Conservation (phyloP, 2,329 filamentous ascomycete species). For the Aspergillus costaricaensis region DNA sequence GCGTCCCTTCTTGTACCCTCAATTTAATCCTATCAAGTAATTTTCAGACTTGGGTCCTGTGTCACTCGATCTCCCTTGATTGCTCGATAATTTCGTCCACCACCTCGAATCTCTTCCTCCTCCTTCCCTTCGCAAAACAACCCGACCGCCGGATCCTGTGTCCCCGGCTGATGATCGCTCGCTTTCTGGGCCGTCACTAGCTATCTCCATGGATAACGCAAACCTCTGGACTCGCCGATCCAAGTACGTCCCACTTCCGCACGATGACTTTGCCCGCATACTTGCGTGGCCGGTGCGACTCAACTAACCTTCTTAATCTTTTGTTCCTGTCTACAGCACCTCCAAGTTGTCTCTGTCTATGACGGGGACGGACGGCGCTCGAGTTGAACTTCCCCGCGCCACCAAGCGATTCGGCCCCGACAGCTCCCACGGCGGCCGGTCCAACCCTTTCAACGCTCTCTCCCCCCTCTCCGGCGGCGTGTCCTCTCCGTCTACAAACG, state of each 20-base stretch:
- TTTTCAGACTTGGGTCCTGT: slow-evolving; percentile 4
- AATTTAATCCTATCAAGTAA: slow-evolving; percentile 5
- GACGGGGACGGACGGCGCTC: slow-evolving; percentile 58
- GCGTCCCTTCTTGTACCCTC: slow-evolving; percentile 13
- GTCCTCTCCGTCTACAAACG: slow-evolving; percentile 73
- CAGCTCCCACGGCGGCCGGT: slow-evolving; percentile 69
- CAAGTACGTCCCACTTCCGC: slow-evolving; percentile 42
- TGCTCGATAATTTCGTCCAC: not conserved
- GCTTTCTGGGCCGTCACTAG: slow-evolving; percentile 37
- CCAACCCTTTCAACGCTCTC: slow-evolving; percentile 76
- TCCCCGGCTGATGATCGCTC: slow-evolving; percentile 40
- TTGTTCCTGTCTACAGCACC: slow-evolving; percentile 55
- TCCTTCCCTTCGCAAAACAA: slow-evolving; percentile 8
- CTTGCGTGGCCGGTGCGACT: not conserved
- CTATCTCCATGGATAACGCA: slow-evolving; percentile 51
- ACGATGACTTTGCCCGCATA: slow-evolving; percentile 4
- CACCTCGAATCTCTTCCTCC: slow-evolving; percentile 14
- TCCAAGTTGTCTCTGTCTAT: slow-evolving; percentile 91
- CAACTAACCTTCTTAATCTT: slow-evolving; percentile 22
- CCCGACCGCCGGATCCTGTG: slow-evolving; percentile 7
- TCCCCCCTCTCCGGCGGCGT: slow-evolving; percentile 69
- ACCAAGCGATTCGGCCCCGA: slow-evolving; percentile 76
- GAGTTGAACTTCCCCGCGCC: slow-evolving; percentile 63
- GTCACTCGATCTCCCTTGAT: not conserved
- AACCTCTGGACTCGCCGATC: slow-evolving; percentile 53